phyloP scores from a whole-genome alignment of 306 rosid genomes.

The Heteromeles arbutifolia region DNA sequence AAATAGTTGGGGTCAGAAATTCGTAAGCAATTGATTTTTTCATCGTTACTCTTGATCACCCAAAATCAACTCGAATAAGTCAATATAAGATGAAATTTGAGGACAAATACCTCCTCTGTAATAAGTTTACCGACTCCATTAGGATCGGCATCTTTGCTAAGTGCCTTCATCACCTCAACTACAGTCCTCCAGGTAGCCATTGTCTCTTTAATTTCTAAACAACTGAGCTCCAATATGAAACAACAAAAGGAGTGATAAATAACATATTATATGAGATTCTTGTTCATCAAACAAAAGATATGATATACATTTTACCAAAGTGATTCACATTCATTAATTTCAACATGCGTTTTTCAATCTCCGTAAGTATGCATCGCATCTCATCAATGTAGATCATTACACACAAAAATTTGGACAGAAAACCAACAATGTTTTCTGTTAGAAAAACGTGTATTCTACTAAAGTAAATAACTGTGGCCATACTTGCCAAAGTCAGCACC shows the following conservation, averaged over 20 bases:
- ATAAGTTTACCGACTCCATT: conserved; percentile 70
- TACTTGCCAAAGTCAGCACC: conserved; percentile 75
- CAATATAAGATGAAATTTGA: background rate
- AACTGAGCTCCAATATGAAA: conserved; percentile 44
- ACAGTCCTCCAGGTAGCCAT: conserved; percentile 72
- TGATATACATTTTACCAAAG: background rate
- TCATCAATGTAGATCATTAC: conserved; percentile 5
- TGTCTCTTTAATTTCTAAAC: conserved; percentile 54
- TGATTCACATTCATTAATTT: conserved; percentile 1
- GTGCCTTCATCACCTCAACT: conserved; percentile 96
- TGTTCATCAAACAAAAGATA: too few species aligned
- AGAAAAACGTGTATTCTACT: background rate
- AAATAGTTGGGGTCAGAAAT: conserved; percentile 6
- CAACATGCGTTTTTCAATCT: background rate
- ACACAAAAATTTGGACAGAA: background rate
- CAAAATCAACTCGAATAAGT: background rate
- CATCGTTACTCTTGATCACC: background rate
- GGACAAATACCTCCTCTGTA: conserved; percentile 63
- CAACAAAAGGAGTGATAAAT: conserved; percentile 16
- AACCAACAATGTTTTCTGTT: background rate
- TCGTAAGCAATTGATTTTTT: background rate
- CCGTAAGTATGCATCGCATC: background rate
- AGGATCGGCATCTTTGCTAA: conserved; percentile 79
- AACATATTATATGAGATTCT: background rate
- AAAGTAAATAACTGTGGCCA: conserved; percentile 19